Percentiles rank a stretch among this genome's conserved stretches.
Evolutionary conservation across 2,329 filamentous ascomycete species (phyloP).

Genomic region (Volutella citrinella): DNA sequence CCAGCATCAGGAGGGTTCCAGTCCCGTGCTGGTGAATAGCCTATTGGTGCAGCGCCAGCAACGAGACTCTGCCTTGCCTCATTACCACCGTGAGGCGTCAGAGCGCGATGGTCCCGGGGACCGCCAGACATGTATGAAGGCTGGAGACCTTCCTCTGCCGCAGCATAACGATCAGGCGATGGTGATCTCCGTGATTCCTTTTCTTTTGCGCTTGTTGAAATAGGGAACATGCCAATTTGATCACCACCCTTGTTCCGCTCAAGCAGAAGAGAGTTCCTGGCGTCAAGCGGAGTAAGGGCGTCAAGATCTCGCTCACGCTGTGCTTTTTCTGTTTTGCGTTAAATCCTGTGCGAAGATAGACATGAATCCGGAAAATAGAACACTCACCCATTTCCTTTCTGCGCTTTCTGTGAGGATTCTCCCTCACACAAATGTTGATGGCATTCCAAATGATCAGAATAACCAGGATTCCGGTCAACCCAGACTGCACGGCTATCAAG

Average conservation of each 20-base stretch:
- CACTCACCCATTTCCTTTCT: constrained; percentile 84
- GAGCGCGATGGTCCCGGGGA: constrained; percentile 31
- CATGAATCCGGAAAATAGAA: neutral
- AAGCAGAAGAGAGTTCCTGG: constrained; percentile 81
- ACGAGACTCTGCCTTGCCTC: constrained; percentile 39
- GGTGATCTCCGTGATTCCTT: constrained; percentile 29
- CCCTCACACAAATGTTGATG: constrained; percentile 74
- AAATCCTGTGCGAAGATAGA: neutral
- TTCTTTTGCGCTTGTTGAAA: constrained; percentile 37
- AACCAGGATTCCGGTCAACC: constrained; percentile 76
- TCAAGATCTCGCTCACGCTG: constrained; percentile 76
- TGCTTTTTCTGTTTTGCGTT: constrained; percentile 62
- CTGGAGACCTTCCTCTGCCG: constrained; percentile 18
- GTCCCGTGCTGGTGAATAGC: constrained; percentile 3
- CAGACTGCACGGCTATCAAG: constrained; percentile 85
- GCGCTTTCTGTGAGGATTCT: constrained; percentile 86
- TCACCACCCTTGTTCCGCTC: constrained; percentile 44
- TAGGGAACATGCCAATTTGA: constrained; percentile 41
- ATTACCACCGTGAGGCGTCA: constrained; percentile 35
- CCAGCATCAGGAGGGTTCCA: neutral
- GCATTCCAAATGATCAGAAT: constrained; percentile 89
- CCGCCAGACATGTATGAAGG: constrained; percentile 21
- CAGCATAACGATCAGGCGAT: constrained; percentile 32
- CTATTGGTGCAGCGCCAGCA: constrained; percentile 37
- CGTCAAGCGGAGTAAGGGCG: constrained; percentile 80